Percentiles rank a stretch among this genome's conserved stretches.
Evolutionary conservation across 345 rosid species (phyloP).

Genomic region (Streptanthus diversifolius): DNA sequence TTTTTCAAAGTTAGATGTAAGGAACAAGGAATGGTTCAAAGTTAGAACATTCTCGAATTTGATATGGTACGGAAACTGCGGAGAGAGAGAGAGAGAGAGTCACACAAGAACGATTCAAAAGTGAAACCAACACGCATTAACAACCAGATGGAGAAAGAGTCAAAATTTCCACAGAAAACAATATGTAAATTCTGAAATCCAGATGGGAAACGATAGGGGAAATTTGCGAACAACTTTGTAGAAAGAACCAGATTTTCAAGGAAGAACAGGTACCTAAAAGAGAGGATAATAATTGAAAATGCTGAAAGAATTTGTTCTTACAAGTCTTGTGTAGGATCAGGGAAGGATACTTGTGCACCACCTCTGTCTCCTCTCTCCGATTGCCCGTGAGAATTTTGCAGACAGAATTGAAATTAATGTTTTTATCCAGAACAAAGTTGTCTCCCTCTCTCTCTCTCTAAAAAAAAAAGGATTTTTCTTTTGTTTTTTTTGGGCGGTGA

Average conservation of each 20-base stretch:
- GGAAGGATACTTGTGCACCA: slow-evolving; percentile 32
- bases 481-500: slow-evolving; percentile 30
- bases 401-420: slow-evolving; percentile 33
- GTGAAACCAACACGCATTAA: slow-evolving; percentile 25
- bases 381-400: slow-evolving; percentile 34
- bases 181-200: not conserved
- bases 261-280: slow-evolving; percentile 12
- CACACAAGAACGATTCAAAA: slow-evolving; percentile 22
- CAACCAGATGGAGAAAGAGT: slow-evolving; percentile 21
- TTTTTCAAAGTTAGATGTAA: not conserved
- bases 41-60: slow-evolving; percentile 12
- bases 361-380: slow-evolving; percentile 39
- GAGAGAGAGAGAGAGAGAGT: not conserved
- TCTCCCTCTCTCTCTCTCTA: slow-evolving; percentile 30
- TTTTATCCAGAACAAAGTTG: slow-evolving; percentile 26
- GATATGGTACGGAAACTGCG: slow-evolving; percentile 9
- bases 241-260: not conserved
- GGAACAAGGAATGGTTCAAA: not conserved
- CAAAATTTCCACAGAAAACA: not conserved
- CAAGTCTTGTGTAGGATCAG: slow-evolving; percentile 18
- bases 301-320: slow-evolving; percentile 11
- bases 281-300: not conserved
- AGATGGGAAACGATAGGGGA: not conserved
- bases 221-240: not conserved
- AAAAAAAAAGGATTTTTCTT: slow-evolving; percentile 1